Evolutionary conservation across 2,329 filamentous ascomycete genomes (phyloP).

Genomic region (Cercospora nicotianae): DNA sequence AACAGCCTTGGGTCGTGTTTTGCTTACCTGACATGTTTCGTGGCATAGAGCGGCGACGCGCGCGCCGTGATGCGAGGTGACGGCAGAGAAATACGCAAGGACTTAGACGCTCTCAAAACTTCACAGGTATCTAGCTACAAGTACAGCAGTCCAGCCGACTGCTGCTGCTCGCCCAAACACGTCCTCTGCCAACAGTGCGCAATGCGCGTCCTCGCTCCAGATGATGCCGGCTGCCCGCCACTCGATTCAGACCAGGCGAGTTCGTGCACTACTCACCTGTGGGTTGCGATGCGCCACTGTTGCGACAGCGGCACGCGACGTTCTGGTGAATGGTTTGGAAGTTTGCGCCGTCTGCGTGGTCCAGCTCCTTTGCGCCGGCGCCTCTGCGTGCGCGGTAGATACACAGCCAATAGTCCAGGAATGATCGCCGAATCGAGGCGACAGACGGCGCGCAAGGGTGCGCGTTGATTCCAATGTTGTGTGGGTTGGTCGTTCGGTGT

Average conservation of each 20-base stretch:
- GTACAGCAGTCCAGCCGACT: background rate
- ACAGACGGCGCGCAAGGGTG: background rate
- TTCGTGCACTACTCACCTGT: background rate
- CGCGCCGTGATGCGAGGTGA: conserved; percentile 14
- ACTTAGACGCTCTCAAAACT: conserved; percentile 26
- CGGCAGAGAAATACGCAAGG: conserved; percentile 16
- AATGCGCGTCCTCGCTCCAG: background rate
- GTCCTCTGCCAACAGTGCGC: background rate
- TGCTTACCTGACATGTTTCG: conserved; percentile 30
- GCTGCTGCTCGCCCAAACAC: conserved; percentile 5
- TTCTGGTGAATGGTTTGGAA: background rate
- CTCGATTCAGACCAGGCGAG: background rate
- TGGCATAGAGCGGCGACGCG: conserved; percentile 3
- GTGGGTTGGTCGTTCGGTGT: background rate
- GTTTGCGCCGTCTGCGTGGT: background rate
- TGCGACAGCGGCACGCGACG: background rate
- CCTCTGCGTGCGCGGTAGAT: background rate
- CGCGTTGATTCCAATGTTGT: background rate
- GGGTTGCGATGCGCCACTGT: background rate
- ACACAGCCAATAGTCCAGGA: background rate
- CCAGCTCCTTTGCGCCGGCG: background rate
- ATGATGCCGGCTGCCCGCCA: background rate
- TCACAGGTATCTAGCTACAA: conserved; percentile 28
- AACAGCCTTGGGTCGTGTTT: background rate
- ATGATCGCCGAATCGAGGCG: background rate